A percentile compares a stretch with the other conserved stretches of the same genome.
Conservation (phyloP, 225 moss, liverwort and hornwort species). For the Sphagnum contortum region DNA sequence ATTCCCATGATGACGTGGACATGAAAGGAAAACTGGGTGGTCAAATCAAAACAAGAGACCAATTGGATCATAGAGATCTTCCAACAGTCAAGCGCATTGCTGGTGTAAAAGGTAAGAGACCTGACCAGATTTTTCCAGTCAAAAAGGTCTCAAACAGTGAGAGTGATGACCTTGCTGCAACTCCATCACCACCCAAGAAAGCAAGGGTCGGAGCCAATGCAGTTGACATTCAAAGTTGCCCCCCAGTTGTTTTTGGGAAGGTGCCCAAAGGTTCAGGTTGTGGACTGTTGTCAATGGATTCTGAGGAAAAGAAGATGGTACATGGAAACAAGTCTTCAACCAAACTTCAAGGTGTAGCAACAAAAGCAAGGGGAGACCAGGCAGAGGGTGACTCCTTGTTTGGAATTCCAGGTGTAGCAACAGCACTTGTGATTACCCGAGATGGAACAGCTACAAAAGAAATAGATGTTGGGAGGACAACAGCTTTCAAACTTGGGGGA, state of each 20-base stretch:
- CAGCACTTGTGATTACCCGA: not conserved
- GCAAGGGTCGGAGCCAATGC: no score
- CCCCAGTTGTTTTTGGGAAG: not conserved
- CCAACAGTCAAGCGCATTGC: no score
- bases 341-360: no score
- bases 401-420: not conserved
- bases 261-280: not conserved
- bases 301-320: not conserved
- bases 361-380: not conserved
- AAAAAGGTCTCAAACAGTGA: no score
- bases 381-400: not conserved
- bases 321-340: not conserved
- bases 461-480: conserved; percentile 1
- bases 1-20: not conserved
- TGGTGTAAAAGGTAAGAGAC: no score
- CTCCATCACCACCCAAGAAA: no score
- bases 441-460: not conserved
- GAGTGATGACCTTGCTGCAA: no score
- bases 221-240: not conserved
- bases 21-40: not conserved
- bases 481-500: conserved; percentile 5
- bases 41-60: not conserved
- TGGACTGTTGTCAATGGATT: not conserved
- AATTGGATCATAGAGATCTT: no score
- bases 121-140: no score